Percentiles rank a stretch among this genome's conserved stretches.
phyloP scores from a whole-genome alignment of 352 stramenopile species.

The Phytophthora aleatoria region DNA sequence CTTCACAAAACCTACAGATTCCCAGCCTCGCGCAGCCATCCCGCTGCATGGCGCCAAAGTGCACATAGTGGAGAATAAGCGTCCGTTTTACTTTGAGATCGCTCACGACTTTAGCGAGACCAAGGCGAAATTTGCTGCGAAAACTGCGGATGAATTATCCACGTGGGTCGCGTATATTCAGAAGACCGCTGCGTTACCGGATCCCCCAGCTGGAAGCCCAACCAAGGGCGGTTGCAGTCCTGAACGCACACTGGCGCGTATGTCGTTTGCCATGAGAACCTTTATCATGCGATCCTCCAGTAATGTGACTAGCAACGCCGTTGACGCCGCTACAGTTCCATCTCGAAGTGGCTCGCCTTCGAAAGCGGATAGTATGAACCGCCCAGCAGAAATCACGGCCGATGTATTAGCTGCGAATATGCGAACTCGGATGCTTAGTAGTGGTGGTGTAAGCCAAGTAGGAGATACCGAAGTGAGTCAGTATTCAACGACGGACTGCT shows the following conservation, averaged over 20 bases:
- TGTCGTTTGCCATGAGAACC: slow-evolving; percentile 78
- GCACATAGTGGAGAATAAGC: slow-evolving; percentile 66
- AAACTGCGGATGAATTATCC: slow-evolving; percentile 62
- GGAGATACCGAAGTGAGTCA: slow-evolving; percentile 39
- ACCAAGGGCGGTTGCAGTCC: slow-evolving; percentile 46
- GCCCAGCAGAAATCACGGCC: slow-evolving; percentile 19
- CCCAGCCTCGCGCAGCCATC: slow-evolving; percentile 65
- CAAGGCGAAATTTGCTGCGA: slow-evolving; percentile 77
- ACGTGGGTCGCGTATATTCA: slow-evolving; percentile 66
- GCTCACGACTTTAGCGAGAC: slow-evolving; percentile 74
- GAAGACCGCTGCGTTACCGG: slow-evolving; percentile 48
- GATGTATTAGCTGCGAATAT: slow-evolving; percentile 21
- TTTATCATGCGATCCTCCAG: slow-evolving; percentile 69
- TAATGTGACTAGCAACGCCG: slow-evolving; percentile 16
- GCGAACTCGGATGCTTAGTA: slow-evolving; percentile 36
- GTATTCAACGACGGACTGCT: slow-evolving; percentile 37
- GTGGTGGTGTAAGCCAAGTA: slow-evolving; percentile 22
- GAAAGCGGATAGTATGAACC: slow-evolving; percentile 22
- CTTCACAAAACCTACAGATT: slow-evolving; percentile 56
- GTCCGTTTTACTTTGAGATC: slow-evolving; percentile 84
- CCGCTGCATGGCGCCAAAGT: slow-evolving; percentile 68
- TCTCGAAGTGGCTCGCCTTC: slow-evolving; percentile 11
- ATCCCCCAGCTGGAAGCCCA: slow-evolving; percentile 48
- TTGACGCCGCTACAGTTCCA: slow-evolving; percentile 12
- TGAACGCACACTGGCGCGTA: slow-evolving; percentile 56